Percentiles rank a stretch among this genome's conserved stretches.
Evolutionary conservation across 2,329 filamentous ascomycete genomes (phyloP).

Genomic region (Cordyceps cicadae): DNA sequence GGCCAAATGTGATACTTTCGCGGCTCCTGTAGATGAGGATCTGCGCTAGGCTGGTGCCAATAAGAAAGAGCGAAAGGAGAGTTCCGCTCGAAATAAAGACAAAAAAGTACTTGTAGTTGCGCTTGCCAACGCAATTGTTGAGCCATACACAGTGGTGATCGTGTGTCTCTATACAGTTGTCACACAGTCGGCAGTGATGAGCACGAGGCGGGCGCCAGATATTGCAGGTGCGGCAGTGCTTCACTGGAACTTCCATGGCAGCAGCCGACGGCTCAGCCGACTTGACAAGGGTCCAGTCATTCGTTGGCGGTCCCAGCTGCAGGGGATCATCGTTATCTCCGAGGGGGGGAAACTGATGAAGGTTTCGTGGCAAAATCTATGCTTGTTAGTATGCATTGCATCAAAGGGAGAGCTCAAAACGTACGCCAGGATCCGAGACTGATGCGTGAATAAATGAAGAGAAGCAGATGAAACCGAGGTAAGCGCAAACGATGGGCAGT

Average conservation of each 20-base stretch:
- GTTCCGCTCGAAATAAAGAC: constrained; percentile 77
- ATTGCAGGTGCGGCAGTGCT: constrained; percentile 96
- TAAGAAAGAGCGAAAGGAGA: constrained; percentile 65
- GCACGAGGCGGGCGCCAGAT: constrained; percentile 94
- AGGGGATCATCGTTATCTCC: constrained; percentile 74
- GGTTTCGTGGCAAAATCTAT: constrained; percentile 83
- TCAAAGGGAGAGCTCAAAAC: constrained; percentile 27
- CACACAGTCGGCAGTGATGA: constrained; percentile 93
- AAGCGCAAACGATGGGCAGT: constrained; percentile 81
- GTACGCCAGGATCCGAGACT: constrained; percentile 82
- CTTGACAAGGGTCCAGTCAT: constrained; percentile 89
- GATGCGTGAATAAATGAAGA: constrained; percentile 94
- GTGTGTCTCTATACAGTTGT: constrained; percentile 94
- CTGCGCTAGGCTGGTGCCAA: constrained; percentile 72
- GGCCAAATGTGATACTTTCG: constrained; percentile 57
- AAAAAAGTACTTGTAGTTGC: constrained; percentile 98
- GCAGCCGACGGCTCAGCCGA: constrained; percentile 65
- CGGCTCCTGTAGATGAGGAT: constrained; percentile 62
- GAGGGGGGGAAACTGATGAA: constrained; percentile 76
- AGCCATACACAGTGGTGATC: constrained; percentile 99
- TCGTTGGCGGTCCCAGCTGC: constrained; percentile 72
- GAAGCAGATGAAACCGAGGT: constrained; percentile 81
- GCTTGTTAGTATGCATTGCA: constrained; percentile 5
- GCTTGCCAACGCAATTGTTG: constrained; percentile 93
- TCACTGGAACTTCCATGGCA: constrained; percentile 95